A percentile compares a stretch with the other conserved stretches of the same genome.
Evolutionary conservation across 1,284 basidiomycete species (phyloP).

Genomic region (Fistulinella cinereoalba): DNA sequence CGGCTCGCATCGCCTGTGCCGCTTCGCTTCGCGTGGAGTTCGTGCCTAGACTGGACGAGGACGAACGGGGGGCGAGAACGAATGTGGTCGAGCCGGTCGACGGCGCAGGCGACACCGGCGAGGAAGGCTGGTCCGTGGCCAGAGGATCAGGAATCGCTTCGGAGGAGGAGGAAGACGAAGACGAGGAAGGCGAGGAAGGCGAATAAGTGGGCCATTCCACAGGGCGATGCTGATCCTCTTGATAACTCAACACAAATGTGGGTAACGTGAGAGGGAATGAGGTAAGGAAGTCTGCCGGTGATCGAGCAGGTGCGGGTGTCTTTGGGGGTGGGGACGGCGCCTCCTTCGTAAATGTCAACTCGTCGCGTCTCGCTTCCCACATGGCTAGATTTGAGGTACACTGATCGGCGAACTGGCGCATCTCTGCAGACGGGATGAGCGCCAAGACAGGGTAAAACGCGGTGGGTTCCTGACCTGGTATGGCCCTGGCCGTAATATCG

Average conservation of each 20-base stretch:
- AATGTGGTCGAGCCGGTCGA: conserved; percentile 31
- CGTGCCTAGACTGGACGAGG: conserved; percentile 31
- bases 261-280: conserved; percentile 66
- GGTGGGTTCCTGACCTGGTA: conserved; percentile 56
- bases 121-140: conserved; percentile 26
- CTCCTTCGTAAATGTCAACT: conserved; percentile 33
- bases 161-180: conserved; percentile 31
- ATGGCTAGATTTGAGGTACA: conserved; percentile 62
- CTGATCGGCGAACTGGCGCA: conserved; percentile 58
- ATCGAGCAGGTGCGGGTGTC: conserved; percentile 33
- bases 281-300: conserved; percentile 50
- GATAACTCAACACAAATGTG: conserved; percentile 25
- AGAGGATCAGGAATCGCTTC: conserved; percentile 25
- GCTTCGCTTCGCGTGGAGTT: conserved; percentile 31
- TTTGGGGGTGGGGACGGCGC: conserved; percentile 4
- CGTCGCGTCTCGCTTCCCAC: conserved; percentile 58
- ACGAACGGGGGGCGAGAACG: conserved; percentile 27
- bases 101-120: conserved; percentile 31
- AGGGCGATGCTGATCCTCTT: conserved; percentile 25
- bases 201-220: conserved; percentile 31
- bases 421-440: conserved; percentile 46
- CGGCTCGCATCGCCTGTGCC: conserved; percentile 52
- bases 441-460: background rate
- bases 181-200: conserved; percentile 32
- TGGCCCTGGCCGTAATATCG: conserved; percentile 64